Conservation (phyloP, 176 grass and related monocot species). For the Triticum timopheevii region DNA sequence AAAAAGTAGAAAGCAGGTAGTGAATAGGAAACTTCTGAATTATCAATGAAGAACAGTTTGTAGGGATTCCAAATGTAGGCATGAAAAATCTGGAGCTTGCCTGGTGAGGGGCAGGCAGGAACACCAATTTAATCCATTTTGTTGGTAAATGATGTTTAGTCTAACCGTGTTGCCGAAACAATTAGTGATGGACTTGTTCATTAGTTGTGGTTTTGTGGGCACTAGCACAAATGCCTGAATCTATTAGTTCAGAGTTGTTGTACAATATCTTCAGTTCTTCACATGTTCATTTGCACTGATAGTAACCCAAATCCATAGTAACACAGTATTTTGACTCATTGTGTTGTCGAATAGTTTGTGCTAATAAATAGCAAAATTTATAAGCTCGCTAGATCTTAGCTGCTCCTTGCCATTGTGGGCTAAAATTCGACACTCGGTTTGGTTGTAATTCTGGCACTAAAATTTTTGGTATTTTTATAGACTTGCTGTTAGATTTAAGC, state of each 20-base stretch:
- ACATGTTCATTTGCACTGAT: neutral
- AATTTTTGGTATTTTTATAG: neutral
- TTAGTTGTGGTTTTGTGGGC: no score
- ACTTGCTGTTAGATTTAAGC: no score
- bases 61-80: neutral
- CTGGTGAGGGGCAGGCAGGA: neutral
- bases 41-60: neutral
- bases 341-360: neutral
- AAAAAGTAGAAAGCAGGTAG: neutral
- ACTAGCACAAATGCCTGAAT: no score
- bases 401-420: no score
- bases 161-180: no score
- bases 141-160: no score
- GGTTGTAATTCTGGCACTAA: no score
- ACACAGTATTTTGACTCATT: neutral
- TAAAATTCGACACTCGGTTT: no score
- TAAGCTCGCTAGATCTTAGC: neutral
- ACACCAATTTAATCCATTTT: neutral
- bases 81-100: neutral
- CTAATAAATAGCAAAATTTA: neutral
- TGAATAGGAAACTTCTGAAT: neutral
- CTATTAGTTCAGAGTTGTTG: no score
- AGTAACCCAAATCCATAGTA: neutral
- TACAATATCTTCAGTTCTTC: neutral
- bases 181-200: no score